phyloP scores from a whole-genome alignment of 129 eudicot species.

The Smallanthus sonchifolius region DNA sequence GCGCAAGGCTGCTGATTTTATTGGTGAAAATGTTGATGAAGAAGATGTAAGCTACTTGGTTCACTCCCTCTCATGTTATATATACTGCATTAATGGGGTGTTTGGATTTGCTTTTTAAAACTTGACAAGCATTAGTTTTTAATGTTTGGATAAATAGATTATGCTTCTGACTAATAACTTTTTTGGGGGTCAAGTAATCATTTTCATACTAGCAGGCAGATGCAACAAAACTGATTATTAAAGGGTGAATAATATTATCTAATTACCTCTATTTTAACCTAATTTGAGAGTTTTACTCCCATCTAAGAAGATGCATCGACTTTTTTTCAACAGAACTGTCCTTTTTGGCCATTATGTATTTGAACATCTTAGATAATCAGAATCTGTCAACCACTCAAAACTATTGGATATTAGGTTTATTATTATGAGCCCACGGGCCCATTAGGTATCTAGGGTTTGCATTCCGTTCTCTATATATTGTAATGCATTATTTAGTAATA shows the following conservation, averaged over 20 bases:
- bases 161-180: neutral
- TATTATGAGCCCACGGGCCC: no score
- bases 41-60: constrained; percentile 49
- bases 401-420: no score
- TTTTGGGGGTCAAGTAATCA: neutral
- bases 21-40: constrained; percentile 56
- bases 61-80: neutral
- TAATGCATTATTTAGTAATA: no score
- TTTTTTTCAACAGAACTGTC: neutral
- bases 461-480: no score
- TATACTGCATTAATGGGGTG: neutral
- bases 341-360: neutral
- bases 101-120: neutral
- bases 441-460: no score
- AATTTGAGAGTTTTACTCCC: neutral
- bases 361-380: neutral
- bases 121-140: neutral
- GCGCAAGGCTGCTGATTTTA: constrained; percentile 69
- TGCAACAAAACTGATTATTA: neutral
- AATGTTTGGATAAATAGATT: neutral
- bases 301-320: neutral
- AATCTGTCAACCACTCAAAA: neutral
- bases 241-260: neutral
- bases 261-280: neutral
- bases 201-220: neutral